Evolutionary conservation across 495 filamentous ascomycete species (phyloP), one percentile per base, ranked within the genome.

Genomic region (Cladorrhinum samala): DNA sequence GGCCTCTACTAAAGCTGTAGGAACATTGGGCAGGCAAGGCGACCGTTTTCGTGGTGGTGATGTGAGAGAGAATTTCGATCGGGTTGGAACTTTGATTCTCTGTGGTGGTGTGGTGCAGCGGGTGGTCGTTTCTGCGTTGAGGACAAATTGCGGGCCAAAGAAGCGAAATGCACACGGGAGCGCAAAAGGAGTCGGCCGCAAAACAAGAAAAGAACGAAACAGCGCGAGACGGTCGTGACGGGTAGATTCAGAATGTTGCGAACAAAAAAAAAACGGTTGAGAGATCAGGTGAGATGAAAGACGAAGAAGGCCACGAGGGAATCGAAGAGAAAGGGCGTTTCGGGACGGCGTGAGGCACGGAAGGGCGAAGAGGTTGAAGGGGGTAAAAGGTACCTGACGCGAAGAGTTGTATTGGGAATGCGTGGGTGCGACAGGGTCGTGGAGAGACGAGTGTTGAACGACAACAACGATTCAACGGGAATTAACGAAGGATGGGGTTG

Each of bases 341-440:
- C 46, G 41, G 55, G 53, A 56, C 36, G 51, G 52, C 60, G 53
- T 23, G 51, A 51, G 47, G 55, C 54, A 55, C 49, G 46, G 48
- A 52, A 55, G 43, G 44, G 54, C 18, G 43, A 55, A 33, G 54
- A 46, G 23, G 53, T 24, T 7, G 23, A 27, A 18, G 48, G 46
- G 18, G 52, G 55, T 48, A 48, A 24, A 41, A 18, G 53, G 38
- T 55, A 62, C 50, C 55, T 53, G 60, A 65, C 58, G 61, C 58
- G n/a, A 55, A 69, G 67, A 68, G 63, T 60, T 61, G 68, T 55
- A 60, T 64, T 49, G 54, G 65, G 59, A 57, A 66, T 56, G 61
- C 58, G 65, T 59, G 36, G 55, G 59, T 56, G 61, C 59, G 66
- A 58, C 52, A 64, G 63, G 55, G 66, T 53, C 44, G 54, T 54